phyloP scores from a whole-genome alignment of 2,329 filamentous ascomycete genomes.

The Clarireedia paspali region DNA sequence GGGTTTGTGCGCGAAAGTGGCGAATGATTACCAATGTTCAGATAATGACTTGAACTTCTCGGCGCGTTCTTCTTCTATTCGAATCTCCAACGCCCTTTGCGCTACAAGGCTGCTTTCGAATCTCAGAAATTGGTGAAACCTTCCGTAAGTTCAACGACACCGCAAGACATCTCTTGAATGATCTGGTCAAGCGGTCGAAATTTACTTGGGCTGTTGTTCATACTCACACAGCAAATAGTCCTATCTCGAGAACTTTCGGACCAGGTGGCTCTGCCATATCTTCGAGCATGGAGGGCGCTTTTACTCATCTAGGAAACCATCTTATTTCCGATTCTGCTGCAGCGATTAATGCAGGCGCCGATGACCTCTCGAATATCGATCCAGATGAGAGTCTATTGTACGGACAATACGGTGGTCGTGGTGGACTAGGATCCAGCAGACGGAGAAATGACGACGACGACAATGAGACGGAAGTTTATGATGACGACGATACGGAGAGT shows the following conservation, averaged over 20 bases:
- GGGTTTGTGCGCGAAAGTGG: conserved; percentile 9
- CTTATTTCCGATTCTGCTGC: conserved; percentile 76
- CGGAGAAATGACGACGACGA: conserved; percentile 82
- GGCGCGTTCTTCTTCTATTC: conserved; percentile 19
- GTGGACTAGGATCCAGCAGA: conserved; percentile 38
- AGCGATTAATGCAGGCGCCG: conserved; percentile 77
- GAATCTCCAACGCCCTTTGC: conserved; percentile 12
- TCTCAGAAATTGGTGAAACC: conserved; percentile 4
- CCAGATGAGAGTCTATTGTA: conserved; percentile 77
- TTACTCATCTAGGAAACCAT: conserved; percentile 82
- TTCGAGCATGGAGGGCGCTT: conserved; percentile 69
- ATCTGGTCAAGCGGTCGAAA: not conserved
- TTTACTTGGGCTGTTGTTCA: not conserved
- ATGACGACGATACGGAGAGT: conserved; percentile 69
- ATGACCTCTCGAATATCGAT: conserved; percentile 63
- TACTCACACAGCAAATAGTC: not conserved
- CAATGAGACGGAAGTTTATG: conserved; percentile 74
- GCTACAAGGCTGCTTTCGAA: conserved; percentile 26
- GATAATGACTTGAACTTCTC: conserved; percentile 28
- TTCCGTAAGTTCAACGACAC: not conserved
- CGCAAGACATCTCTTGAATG: not conserved
- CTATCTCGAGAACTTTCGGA: not conserved
- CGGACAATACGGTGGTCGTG: conserved; percentile 54
- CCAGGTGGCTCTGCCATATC: conserved; percentile 2
- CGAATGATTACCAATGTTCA: conserved; percentile 6